phyloP scores from a whole-genome alignment of 2,329 filamentous ascomycete genomes.

The Fusarium longipes region DNA sequence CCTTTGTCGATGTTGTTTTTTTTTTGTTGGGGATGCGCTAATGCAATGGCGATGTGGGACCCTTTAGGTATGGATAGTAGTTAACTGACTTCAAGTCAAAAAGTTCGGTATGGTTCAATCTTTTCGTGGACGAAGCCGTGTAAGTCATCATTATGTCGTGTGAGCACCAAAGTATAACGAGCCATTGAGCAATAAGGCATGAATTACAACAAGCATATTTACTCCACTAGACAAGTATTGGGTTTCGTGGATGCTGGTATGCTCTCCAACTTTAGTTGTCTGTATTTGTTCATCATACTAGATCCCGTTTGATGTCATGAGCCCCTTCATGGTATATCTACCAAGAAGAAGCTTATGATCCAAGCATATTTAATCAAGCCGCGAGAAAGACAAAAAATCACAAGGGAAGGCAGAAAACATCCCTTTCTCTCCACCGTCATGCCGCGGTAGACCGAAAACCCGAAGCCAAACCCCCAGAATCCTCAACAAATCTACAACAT shows the following conservation, averaged over 20 bases:
- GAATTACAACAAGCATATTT: not conserved
- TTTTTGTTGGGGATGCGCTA: conserved; percentile 49
- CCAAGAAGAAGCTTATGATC: not conserved
- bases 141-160: conserved; percentile 24
- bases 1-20: conserved; percentile 28
- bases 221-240: not conserved
- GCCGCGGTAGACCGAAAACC: conserved; percentile 27
- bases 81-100: conserved; percentile 4
- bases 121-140: conserved; percentile 10
- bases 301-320: not conserved
- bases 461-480: conserved; percentile 28
- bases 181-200: not conserved
- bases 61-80: conserved; percentile 17
- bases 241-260: not conserved
- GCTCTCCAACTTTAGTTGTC: not conserved
- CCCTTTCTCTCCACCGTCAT: conserved; percentile 18
- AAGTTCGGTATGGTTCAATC: conserved; percentile 5
- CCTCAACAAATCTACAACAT: conserved; percentile 41
- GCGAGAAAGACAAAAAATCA: not conserved
- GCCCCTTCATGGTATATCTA: not conserved
- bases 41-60: conserved; percentile 41
- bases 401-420: not conserved
- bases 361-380: conserved; percentile 1
- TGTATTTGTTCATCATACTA: not conserved
- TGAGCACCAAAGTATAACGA: not conserved